Percentiles rank a stretch among this genome's conserved stretches.
These are phyloP conservation scores for Starmera dryadoides DNA, from an alignment of 805 yeast species.

Conservation along the genomic window DNA sequence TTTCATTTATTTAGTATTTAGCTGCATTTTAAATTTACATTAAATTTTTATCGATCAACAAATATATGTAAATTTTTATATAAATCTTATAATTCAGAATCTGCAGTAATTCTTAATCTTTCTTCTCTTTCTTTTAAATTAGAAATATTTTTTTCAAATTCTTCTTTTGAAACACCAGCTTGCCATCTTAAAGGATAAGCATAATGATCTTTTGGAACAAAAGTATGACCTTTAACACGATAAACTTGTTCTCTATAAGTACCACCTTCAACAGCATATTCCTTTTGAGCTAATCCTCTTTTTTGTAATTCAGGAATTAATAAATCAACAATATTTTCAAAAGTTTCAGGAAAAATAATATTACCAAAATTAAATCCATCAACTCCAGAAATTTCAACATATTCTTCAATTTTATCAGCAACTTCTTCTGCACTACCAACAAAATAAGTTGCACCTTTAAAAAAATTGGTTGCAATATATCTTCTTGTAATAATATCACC, in stretches of 20 bases:
- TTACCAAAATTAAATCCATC: slow-evolving; percentile 33
- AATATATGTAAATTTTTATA: no score
- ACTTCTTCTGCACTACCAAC: slow-evolving; percentile 26
- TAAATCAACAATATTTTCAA: slow-evolving; percentile 26
- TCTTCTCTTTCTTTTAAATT: not conserved
- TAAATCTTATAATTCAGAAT: no score
- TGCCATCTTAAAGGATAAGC: slow-evolving; percentile 5
- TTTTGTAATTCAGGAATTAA: slow-evolving; percentile 25
- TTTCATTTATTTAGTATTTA: no score
- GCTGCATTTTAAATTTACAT: no score
- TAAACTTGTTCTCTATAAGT: slow-evolving; percentile 24
- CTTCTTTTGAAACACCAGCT: slow-evolving; percentile 17
- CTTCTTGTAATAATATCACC: slow-evolving; percentile 6
- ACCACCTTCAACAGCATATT: slow-evolving; percentile 22
- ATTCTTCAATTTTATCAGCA: slow-evolving; percentile 28
- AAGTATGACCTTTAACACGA: slow-evolving; percentile 5
- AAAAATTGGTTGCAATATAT: slow-evolving; percentile 15
- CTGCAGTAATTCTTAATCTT: not conserved
- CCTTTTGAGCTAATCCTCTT: slow-evolving; percentile 26
- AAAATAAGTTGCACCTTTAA: slow-evolving; percentile 10
- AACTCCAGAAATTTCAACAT: slow-evolving; percentile 29
- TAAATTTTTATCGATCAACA: no score
- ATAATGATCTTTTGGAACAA: slow-evolving; percentile 4
- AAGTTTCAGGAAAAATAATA: slow-evolving; percentile 27
- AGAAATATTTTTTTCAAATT: slow-evolving; percentile 13